Percentiles rank a stretch among this genome's conserved stretches.
These are phyloP conservation scores for Nymphaea colorata DNA, from an alignment of 164 flowering plant genomes.

Conservation along the genomic window DNA sequence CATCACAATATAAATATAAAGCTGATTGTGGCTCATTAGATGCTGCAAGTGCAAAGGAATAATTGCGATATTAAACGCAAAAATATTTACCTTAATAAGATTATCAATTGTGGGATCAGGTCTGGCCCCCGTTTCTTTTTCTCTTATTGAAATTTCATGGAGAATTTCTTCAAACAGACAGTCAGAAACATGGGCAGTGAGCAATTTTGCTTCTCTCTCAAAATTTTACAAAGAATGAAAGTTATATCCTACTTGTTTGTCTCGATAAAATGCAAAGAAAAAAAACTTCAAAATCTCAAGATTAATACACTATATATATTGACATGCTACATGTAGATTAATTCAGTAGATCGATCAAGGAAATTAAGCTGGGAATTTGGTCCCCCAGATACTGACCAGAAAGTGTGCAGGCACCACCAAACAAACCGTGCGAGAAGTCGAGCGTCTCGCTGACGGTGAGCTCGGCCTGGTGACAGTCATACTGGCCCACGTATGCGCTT, in stretches of 20 bases:
- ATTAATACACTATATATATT: no score
- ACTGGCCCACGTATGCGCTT: not conserved
- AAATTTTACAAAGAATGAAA: no score
- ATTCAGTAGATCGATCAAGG: no score
- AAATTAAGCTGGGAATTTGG: no score
- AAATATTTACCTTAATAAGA: not conserved
- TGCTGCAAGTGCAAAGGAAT: not conserved
- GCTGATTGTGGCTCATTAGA: not conserved
- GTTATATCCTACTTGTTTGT: no score
- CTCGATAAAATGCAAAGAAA: no score
- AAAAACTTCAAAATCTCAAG: no score
- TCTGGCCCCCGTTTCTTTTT: not conserved
- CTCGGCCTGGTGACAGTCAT: not conserved
- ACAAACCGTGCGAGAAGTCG: not conserved
- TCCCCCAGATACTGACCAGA: not conserved
- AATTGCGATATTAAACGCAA: not conserved
- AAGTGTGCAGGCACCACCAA: not conserved
- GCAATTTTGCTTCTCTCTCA: no score
- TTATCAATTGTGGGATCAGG: not conserved
- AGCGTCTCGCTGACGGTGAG: not conserved
- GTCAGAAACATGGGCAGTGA: no score
- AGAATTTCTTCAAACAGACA: not conserved
- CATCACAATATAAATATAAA: not conserved
- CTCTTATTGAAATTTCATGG: not conserved
- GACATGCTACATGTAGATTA: no score